These are phyloP conservation scores for Balansia obtecta DNA, from an alignment of 2,329 filamentous ascomycete species.

Conservation along the genomic window DNA sequence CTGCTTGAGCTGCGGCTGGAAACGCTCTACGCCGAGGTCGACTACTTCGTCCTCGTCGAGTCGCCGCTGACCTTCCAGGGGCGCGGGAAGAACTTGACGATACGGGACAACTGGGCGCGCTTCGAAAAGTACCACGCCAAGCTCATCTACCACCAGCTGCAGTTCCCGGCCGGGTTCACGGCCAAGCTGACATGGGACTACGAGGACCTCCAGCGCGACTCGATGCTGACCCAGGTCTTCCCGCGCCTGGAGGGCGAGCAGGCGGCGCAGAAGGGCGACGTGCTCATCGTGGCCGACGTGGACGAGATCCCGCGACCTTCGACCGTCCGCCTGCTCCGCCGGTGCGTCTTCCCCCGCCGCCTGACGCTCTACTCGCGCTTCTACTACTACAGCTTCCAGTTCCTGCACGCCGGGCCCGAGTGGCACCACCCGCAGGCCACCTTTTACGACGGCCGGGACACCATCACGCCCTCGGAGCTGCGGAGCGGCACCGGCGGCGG, in stretches of 20 bases:
- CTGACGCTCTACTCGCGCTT: conserved; percentile 38
- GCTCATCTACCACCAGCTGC: conserved; percentile 46
- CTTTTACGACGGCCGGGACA: conserved; percentile 31
- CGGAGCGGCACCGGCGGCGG: conserved; percentile 35
- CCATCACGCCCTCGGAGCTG: conserved; percentile 40
- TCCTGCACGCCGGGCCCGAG: conserved; percentile 24
- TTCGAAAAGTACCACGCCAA: conserved; percentile 43
- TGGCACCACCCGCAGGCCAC: conserved; percentile 51
- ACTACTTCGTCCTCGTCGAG: conserved; percentile 55
- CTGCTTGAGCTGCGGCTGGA: conserved; percentile 53
- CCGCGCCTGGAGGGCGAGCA: conserved; percentile 29
- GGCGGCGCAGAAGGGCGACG: conserved; percentile 35
- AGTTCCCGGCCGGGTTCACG: conserved; percentile 29
- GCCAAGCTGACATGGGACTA: conserved; percentile 31
- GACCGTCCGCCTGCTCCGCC: conserved; percentile 33
- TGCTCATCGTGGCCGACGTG: conserved; percentile 46
- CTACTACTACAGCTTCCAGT: conserved; percentile 48
- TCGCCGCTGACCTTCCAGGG: conserved; percentile 45
- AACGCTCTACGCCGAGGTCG: conserved; percentile 43
- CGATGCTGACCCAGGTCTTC: conserved; percentile 45
- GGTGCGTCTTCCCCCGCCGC: conserved; percentile 39
- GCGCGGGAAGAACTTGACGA: conserved; percentile 38
- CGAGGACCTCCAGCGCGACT: conserved; percentile 42
- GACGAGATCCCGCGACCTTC: conserved; percentile 46
- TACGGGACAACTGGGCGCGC: conserved; percentile 37